Evolutionary conservation across 768 basidiomycete species (phyloP).

Genomic region (Suillus subalutaceus): DNA sequence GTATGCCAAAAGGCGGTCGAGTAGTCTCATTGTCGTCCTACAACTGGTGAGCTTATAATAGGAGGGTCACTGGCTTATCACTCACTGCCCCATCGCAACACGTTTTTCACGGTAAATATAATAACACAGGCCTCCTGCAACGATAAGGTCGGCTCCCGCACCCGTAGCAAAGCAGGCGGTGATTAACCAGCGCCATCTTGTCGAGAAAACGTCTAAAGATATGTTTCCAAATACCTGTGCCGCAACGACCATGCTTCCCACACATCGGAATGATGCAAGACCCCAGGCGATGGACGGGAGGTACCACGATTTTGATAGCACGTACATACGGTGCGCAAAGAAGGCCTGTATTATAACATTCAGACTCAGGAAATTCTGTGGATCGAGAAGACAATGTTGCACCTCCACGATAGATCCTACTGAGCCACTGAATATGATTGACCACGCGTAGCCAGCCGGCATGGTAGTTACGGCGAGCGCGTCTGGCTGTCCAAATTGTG

Average conservation of each 20-base stretch:
- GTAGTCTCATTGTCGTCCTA: not conserved
- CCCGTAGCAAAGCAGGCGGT: conserved; percentile 22
- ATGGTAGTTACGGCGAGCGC: conserved; percentile 18
- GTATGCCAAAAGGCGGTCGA: conserved; percentile 9
- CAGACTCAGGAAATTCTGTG: not conserved
- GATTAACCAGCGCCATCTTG: conserved; percentile 21
- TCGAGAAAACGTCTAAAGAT: conserved; percentile 1
- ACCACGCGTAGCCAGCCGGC: conserved; percentile 17
- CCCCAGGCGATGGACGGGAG: conserved; percentile 20
- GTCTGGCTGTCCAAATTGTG: conserved; percentile 22
- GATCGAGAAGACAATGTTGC: conserved; percentile 11
- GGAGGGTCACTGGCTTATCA: not conserved
- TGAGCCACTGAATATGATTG: conserved; percentile 29
- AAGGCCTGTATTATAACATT: conserved; percentile 17
- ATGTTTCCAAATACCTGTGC: conserved; percentile 17
- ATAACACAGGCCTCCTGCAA: conserved; percentile 24
- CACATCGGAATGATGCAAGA: conserved; percentile 21
- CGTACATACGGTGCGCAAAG: conserved; percentile 27
- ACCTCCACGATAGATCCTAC: conserved; percentile 25
- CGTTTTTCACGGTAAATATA: conserved; percentile 15
- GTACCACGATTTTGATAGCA: conserved; percentile 15
- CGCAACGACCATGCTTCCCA: conserved; percentile 18
- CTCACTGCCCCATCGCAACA: not conserved
- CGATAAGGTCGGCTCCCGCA: conserved; percentile 19
- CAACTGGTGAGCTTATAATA: not conserved